Evolutionary conservation across 331 rosid genomes (phyloP), one percentile per base, ranked within the genome.

Genomic region (Dryas integrifolia): DNA sequence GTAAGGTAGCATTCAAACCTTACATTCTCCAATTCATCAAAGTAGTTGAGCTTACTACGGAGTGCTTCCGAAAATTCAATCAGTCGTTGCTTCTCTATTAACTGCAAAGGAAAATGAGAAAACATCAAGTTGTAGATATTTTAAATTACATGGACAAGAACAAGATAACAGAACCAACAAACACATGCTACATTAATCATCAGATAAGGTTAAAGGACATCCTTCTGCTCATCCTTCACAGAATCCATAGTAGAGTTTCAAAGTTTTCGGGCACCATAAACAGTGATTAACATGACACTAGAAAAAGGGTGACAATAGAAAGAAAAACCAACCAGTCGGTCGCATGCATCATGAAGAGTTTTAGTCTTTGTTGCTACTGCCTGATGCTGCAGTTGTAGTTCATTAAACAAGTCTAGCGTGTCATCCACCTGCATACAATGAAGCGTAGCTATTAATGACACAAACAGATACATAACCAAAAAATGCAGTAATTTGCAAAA

Each of bases 1-100:
- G 74, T 55, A 78, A 79, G 86, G 86, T 84, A 85, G 92, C 90
- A 85, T 83, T 82, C 96, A 83, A 94, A 91, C 97, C 97, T 91
- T 95, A 95, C 98, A 91, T 95, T 95, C 96, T 95, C 98, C 92
- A 95, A 91, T 87, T 95, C 98, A 83, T 89, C 97, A 67, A 91
- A 95, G 88, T 89, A 95, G 82, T 95, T 91, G 77, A 91, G 96
- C 83, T 89, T 95, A 88, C 88, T 91, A 51, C 92, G 96, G 80
- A 95, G 96, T 73, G 98, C 96, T 69, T 95, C 98, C 0, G 88
- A 86, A 85, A 95, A 95, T 63, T 95, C 98, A 72, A 89, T 85
- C 71, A 95, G 83, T 59, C 90, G 84, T 83, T 95, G 96, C 87
- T 95, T 91, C 87, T 95, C 98, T 68, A 89, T 84, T 41, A 95